These are phyloP conservation scores for Paramecium primaurelia DNA, from an alignment of 73 alveolate genomes.

Conservation along the genomic window DNA sequence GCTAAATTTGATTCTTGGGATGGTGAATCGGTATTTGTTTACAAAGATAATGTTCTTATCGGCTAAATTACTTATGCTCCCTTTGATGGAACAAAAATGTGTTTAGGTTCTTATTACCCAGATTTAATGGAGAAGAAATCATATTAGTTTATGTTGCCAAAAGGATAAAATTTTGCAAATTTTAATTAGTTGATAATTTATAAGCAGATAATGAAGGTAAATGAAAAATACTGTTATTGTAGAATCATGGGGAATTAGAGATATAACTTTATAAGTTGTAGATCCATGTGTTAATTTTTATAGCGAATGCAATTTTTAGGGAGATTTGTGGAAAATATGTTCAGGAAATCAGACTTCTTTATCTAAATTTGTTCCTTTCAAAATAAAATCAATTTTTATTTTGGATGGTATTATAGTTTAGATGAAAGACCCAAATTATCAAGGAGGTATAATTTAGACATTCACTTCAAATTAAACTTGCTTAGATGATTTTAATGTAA, in stretches of 20 bases:
- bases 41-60: not conserved
- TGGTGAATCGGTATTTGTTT: not conserved
- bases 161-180: not conserved
- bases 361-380: not conserved
- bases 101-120: not conserved
- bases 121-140: not conserved
- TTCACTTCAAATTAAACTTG: not conserved
- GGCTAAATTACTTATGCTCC: not conserved
- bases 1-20: not conserved
- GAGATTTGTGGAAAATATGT: not conserved
- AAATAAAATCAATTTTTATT: not conserved
- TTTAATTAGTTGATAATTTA: not conserved
- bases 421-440: not conserved
- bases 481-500: not conserved
- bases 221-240: no score
- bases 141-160: not conserved
- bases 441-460: not conserved
- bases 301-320: not conserved
- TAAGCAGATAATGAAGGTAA: not conserved
- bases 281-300: not conserved
- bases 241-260: not conserved
- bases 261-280: no score
- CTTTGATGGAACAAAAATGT: not conserved
- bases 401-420: not conserved
- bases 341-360: not conserved